Evolutionary conservation across 148 eudicot genomes (phyloP).

Genomic region (Chenopodium album): DNA sequence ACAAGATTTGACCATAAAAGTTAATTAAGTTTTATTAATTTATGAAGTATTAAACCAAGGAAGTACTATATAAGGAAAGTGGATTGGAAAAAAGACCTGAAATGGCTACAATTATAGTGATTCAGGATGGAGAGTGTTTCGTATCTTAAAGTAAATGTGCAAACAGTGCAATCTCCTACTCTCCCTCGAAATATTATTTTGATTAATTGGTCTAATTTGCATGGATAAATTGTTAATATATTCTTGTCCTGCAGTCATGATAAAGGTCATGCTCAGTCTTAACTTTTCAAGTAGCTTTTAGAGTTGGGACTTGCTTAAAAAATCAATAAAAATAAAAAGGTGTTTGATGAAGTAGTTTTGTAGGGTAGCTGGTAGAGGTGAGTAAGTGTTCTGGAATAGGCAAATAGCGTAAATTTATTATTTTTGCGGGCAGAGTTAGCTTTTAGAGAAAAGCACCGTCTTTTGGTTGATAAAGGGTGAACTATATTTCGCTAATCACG

Average conservation of each 20-base stretch:
- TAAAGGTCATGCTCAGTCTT: neutral
- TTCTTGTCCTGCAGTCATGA: neutral
- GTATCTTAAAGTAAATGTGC: neutral
- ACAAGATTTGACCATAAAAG: neutral
- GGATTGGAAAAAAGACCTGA: neutral
- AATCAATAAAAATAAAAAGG: neutral
- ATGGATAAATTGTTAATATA: too few relatives aligned
- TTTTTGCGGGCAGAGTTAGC: neutral
- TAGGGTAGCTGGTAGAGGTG: neutral
- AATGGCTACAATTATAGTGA: neutral
- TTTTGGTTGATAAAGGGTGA: neutral
- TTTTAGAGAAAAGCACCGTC: too few relatives aligned
- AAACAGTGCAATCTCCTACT: neutral
- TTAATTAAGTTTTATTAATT: neutral
- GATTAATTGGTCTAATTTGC: too few relatives aligned
- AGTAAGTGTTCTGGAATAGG: neutral
- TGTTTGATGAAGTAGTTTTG: neutral
- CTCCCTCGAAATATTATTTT: too few relatives aligned
- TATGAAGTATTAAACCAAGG: neutral
- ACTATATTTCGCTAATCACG: neutral
- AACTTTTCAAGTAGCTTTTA: neutral
- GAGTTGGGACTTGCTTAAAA: neutral
- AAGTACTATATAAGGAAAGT: neutral
- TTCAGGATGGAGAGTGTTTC: neutral
- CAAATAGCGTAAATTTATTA: neutral